phyloP scores from a whole-genome alignment of 164 flowering plant genomes.

The Houttuynia cordata region DNA sequence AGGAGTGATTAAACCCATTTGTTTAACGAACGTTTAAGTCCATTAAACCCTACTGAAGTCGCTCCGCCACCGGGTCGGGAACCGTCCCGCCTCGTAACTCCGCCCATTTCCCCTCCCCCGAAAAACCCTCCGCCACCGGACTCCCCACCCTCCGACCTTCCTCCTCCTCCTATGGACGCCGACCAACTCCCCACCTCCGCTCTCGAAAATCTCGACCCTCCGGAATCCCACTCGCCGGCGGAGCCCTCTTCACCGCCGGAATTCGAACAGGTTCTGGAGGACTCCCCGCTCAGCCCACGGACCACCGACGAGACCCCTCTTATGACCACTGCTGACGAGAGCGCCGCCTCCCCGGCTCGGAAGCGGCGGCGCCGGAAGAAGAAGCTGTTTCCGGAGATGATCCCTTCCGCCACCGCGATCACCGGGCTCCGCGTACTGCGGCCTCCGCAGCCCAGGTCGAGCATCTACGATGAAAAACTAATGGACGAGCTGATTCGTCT shows the following conservation, averaged over 20 bases:
- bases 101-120: too few relatives aligned
- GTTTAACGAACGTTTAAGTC: too few relatives aligned
- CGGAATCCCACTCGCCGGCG: neutral
- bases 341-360: conserved; percentile 14
- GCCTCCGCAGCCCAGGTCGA: conserved; percentile 25
- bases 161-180: too few relatives aligned
- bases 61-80: too few relatives aligned
- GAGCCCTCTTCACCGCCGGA: neutral
- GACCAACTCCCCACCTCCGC: too few relatives aligned
- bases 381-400: conserved; percentile 62
- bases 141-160: too few relatives aligned
- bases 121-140: too few relatives aligned
- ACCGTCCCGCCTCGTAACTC: too few relatives aligned
- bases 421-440: conserved; percentile 36
- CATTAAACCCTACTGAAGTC: too few relatives aligned
- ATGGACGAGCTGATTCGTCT: conserved; percentile 24
- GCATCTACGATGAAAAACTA: conserved; percentile 21
- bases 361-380: conserved; percentile 66
- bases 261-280: neutral
- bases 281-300: neutral
- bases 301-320: neutral
- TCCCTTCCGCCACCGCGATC: conserved; percentile 28
- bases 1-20: too few relatives aligned
- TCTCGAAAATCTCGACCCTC: too few relatives aligned
- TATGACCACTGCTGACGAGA: conserved; percentile 2